Percentiles rank a stretch among this genome's conserved stretches.
Evolutionary conservation across 345 rosid genomes (phyloP).

Genomic region (Erodium maritimum): DNA sequence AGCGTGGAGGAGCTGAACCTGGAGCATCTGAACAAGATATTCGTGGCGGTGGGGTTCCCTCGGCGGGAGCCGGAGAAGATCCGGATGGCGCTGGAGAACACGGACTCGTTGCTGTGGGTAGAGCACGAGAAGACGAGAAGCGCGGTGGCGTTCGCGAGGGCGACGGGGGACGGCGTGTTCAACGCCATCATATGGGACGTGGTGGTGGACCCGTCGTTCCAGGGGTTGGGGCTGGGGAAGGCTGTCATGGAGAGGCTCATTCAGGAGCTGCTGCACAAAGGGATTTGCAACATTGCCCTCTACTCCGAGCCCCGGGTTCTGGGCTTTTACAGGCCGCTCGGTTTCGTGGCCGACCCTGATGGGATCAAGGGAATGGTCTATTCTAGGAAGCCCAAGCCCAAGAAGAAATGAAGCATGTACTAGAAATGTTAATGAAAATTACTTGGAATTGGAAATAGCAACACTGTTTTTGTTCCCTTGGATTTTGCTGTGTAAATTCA

Average conservation of each 20-base stretch:
- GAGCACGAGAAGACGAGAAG: conserved; percentile 43
- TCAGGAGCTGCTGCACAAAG: conserved; percentile 39
- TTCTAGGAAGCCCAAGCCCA: conserved; percentile 50
- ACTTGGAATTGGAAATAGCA: no score
- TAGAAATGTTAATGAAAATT: no score
- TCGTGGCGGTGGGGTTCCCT: conserved; percentile 86
- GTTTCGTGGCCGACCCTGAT: conserved; percentile 85
- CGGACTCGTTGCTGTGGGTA: conserved; percentile 57
- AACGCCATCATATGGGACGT: conserved; percentile 97
- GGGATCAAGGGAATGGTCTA: conserved; percentile 92
- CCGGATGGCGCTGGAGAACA: conserved; percentile 56
- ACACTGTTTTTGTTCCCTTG: no score
- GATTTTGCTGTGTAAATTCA: no score
- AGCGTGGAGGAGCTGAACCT: conserved; percentile 49
- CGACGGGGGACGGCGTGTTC: conserved; percentile 85
- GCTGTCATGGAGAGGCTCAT: conserved; percentile 78
- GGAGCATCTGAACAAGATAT: conserved; percentile 60
- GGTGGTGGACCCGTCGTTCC: conserved; percentile 82
- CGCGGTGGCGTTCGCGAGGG: conserved; percentile 85
- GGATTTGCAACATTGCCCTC: conserved; percentile 61
- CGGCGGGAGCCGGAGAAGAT: conserved; percentile 67
- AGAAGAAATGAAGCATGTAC: conserved; percentile 14
- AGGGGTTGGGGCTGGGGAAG: conserved; percentile 75
- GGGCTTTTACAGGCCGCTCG: conserved; percentile 82
- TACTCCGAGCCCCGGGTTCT: conserved; percentile 86